Percentiles rank a stretch among this genome's conserved stretches.
phyloP scores from a whole-genome alignment of 108 stramenopile species.

The Skeletonema costatum region DNA sequence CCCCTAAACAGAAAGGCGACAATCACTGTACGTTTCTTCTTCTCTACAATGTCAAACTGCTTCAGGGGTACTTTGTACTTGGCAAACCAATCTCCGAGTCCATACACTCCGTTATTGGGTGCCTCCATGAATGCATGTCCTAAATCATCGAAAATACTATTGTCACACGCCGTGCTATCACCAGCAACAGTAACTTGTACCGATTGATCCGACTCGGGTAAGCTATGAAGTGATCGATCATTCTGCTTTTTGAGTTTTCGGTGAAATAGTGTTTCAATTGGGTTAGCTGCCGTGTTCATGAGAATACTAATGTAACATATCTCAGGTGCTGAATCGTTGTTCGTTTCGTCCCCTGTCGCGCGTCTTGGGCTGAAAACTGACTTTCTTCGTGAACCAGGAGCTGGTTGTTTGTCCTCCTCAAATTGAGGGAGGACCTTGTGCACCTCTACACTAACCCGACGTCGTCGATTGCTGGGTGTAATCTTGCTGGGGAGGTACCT shows the following conservation, averaged over 20 bases:
- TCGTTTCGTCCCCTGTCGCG: neutral
- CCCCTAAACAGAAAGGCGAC: conserved; percentile 32
- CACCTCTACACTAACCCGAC: conserved; percentile 28
- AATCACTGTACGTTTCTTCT: conserved; percentile 35
- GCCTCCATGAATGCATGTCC: conserved; percentile 15
- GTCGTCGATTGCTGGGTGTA: conserved; percentile 25
- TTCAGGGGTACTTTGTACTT: conserved; percentile 58
- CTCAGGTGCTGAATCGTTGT: neutral
- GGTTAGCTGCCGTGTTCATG: neutral
- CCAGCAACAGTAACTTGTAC: neutral
- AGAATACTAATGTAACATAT: neutral
- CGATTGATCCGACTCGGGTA: neutral
- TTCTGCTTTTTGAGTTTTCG: neutral
- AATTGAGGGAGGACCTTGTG: conserved; percentile 22
- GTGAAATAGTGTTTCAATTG: neutral
- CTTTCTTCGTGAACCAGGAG: too few relatives aligned
- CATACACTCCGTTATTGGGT: neutral
- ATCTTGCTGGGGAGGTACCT: conserved; percentile 27
- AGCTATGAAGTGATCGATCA: neutral
- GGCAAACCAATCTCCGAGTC: conserved; percentile 57
- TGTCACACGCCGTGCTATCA: conserved; percentile 6
- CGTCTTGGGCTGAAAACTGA: conserved; percentile 3
- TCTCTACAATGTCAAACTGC: conserved; percentile 33
- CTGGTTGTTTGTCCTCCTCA: too few relatives aligned
- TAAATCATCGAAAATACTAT: conserved; percentile 10